phyloP scores from a whole-genome alignment of 2,329 filamentous ascomycete genomes.

The Rutstroemia sp. region DNA sequence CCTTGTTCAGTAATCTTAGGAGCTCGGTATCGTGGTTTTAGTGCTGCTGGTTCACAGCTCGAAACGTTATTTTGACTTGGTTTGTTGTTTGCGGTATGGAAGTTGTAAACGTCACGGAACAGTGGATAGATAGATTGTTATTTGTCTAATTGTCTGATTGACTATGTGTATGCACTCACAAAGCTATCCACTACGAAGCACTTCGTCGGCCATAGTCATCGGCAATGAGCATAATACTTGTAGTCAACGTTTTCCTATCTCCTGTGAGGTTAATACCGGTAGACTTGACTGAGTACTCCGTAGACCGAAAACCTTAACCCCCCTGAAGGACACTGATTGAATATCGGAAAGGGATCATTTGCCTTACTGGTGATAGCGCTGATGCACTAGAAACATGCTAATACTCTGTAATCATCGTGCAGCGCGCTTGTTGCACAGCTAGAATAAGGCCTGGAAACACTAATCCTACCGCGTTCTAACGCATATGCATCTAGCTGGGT shows the following conservation, averaged over 20 bases:
- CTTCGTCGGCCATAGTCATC: not conserved
- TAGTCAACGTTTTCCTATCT: not conserved
- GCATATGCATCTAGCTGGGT: not conserved
- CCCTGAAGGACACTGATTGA: not conserved
- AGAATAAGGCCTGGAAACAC: not conserved
- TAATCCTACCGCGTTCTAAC: not conserved
- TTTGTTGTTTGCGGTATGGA: too few species aligned
- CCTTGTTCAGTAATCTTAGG: too few species aligned
- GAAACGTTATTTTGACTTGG: too few species aligned
- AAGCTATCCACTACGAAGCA: too few species aligned
- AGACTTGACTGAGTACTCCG: not conserved
- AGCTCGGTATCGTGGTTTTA: too few species aligned
- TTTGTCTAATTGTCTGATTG: too few species aligned
- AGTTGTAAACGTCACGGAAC: too few species aligned
- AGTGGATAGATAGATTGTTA: too few species aligned
- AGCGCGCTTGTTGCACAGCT: not conserved
- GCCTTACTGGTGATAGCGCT: not conserved
- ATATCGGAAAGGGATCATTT: too few species aligned
- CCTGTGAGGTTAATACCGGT: too few species aligned
- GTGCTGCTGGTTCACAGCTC: too few species aligned
- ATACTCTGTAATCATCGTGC: not conserved
- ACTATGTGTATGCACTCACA: too few species aligned
- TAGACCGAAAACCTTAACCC: not conserved
- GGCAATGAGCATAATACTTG: not conserved
- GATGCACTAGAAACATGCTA: not conserved